Percentiles rank a stretch among this genome's conserved stretches.
phyloP scores from a whole-genome alignment of 1,284 basidiomycete species.

The Gomphus bonarii region DNA sequence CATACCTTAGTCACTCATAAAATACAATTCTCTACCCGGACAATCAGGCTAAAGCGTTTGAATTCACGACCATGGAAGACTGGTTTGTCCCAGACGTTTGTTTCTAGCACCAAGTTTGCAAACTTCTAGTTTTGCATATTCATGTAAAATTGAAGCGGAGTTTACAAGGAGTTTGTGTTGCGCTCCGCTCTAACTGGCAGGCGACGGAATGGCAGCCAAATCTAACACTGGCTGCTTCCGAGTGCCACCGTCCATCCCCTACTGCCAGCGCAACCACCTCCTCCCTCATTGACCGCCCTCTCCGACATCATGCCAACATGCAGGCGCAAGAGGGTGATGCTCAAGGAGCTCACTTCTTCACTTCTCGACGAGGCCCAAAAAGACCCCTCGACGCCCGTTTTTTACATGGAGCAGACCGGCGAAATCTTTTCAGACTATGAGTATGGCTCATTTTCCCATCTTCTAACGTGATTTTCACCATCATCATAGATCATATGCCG shows the following conservation, averaged over 20 bases:
- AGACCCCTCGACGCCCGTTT: constrained; percentile 67
- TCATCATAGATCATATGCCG: constrained; percentile 65
- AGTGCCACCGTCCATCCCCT: constrained; percentile 14
- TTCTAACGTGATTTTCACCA: constrained; percentile 16
- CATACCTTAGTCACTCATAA: too few relatives aligned
- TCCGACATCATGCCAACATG: constrained; percentile 68
- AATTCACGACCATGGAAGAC: not conserved
- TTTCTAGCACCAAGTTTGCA: not conserved
- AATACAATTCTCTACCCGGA: not conserved
- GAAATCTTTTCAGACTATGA: constrained; percentile 94
- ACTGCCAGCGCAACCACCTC: constrained; percentile 10
- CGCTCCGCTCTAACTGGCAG: constrained; percentile 12
- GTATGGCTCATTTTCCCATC: constrained; percentile 39
- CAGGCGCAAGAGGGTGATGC: constrained; percentile 83
- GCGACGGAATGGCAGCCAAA: constrained; percentile 10
- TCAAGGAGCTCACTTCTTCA: constrained; percentile 64
- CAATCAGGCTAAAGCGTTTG: not conserved
- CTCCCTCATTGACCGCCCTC: constrained; percentile 1
- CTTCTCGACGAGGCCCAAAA: constrained; percentile 54
- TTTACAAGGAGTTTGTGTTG: constrained; percentile 6
- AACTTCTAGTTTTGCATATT: not conserved
- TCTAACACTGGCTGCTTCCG: constrained; percentile 11
- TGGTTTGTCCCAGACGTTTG: not conserved
- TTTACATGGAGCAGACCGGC: constrained; percentile 84
- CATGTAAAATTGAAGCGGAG: constrained; percentile 4